These are phyloP conservation scores for Gossypium lobatum DNA, from an alignment of 441 rosid genomes.

Conservation along the genomic window DNA sequence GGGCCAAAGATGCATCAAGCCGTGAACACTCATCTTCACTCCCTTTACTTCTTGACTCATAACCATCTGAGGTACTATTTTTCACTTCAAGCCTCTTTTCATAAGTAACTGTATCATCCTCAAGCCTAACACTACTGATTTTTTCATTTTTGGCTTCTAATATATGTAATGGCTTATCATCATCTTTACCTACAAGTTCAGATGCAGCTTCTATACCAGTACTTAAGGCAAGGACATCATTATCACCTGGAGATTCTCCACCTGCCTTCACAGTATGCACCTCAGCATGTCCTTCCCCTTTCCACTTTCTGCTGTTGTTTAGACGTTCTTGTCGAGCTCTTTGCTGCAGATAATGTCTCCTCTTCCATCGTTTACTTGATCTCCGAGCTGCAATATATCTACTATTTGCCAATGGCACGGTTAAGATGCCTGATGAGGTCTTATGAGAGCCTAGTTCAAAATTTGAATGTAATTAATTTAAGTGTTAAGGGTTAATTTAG, in stretches of 20 bases:
- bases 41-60: constrained; percentile 27
- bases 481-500: background rate
- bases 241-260: constrained; percentile 20
- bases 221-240: constrained; percentile 24
- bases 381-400: constrained; percentile 56
- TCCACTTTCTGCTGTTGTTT: constrained; percentile 89
- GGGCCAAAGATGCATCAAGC: constrained; percentile 33
- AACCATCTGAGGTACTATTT: constrained; percentile 20
- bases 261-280: constrained; percentile 30
- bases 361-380: constrained; percentile 85
- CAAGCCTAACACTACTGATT: constrained; percentile 33
- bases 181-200: constrained; percentile 35
- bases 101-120: constrained; percentile 31
- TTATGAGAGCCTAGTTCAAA: constrained; percentile 47
- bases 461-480: background rate
- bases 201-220: constrained; percentile 29
- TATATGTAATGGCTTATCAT: constrained; percentile 27
- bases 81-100: constrained; percentile 26
- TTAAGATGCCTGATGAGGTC: constrained; percentile 30
- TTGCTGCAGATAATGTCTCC: constrained; percentile 70
- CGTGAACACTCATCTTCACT: constrained; percentile 28
- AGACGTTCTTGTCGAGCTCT: constrained; percentile 88
- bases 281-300: constrained; percentile 58
- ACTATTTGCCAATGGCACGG: constrained; percentile 46
- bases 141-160: constrained; percentile 34